phyloP scores from a whole-genome alignment of 148 eudicot species.

The Tetragonia tetragonoides region DNA sequence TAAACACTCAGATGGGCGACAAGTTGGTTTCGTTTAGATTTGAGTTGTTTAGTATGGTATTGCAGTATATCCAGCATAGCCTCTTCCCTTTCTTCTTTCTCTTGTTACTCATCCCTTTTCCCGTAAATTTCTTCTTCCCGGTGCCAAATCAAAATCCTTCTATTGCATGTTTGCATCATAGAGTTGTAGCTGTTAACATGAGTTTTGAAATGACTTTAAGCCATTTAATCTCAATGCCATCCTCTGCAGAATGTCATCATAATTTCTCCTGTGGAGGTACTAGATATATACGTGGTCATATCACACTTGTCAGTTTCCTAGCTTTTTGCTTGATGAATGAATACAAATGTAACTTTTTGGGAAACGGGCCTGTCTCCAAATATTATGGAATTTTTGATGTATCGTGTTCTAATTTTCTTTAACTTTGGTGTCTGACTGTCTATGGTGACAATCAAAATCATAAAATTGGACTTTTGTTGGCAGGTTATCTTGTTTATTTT shows the following conservation, averaged over 20 bases:
- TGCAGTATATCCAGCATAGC: neutral
- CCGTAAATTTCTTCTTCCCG: neutral
- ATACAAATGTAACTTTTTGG: neutral
- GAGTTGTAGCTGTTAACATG: neutral
- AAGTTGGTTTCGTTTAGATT: no score
- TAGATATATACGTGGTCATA: neutral
- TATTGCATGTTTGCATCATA: neutral
- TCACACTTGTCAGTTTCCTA: neutral
- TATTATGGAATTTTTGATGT: neutral
- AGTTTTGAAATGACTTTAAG: neutral
- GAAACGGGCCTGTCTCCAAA: neutral
- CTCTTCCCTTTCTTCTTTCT: neutral
- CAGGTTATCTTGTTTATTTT: constrained; percentile 77
- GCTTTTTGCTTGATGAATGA: neutral
- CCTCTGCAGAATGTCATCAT: neutral
- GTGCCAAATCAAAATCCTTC: neutral
- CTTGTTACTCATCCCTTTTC: neutral
- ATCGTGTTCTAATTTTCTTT: neutral
- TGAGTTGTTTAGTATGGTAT: no score
- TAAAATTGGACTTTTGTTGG: constrained; percentile 25
- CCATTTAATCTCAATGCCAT: neutral
- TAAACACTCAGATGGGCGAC: no score
- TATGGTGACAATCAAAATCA: neutral
- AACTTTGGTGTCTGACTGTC: neutral
- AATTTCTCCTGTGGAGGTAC: neutral